A percentile compares a stretch with the other conserved stretches of the same genome.
phyloP scores from a whole-genome alignment of 1,284 basidiomycete species.

The Fomitiporia mediterranea region DNA sequence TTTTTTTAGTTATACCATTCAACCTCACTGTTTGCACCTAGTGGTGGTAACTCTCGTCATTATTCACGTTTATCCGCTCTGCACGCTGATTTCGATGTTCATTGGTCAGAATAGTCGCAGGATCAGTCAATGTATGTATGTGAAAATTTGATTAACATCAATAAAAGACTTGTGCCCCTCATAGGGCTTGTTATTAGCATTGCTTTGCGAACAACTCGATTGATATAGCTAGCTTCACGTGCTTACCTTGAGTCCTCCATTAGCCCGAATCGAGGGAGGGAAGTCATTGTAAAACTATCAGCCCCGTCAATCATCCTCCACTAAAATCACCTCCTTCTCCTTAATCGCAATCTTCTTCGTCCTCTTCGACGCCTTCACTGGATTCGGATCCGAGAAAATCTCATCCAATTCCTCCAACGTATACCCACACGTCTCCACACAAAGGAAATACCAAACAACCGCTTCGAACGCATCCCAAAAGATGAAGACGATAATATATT shows the following conservation, averaged over 20 bases:
- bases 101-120: too few species aligned
- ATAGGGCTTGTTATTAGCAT: too few species aligned
- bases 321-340: neutral
- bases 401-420: constrained; percentile 35
- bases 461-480: constrained; percentile 32
- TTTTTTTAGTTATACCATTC: constrained; percentile 15
- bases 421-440: constrained; percentile 32
- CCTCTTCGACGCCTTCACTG: constrained; percentile 31
- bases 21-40: constrained; percentile 11
- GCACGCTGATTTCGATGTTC: too few species aligned
- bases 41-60: neutral
- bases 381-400: constrained; percentile 34
- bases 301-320: neutral
- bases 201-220: too few species aligned
- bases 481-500: constrained; percentile 30
- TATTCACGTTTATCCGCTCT: too few species aligned
- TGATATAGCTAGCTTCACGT: too few species aligned
- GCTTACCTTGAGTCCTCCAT: too few species aligned
- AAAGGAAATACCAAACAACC: constrained; percentile 33
- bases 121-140: too few species aligned
- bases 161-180: too few species aligned
- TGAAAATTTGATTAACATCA: too few species aligned
- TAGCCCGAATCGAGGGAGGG: too few species aligned
- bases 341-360: constrained; percentile 19
- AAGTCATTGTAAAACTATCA: too few species aligned